phyloP scores from a whole-genome alignment of 805 yeast species.

The Scheffersomyces spartinae region DNA sequence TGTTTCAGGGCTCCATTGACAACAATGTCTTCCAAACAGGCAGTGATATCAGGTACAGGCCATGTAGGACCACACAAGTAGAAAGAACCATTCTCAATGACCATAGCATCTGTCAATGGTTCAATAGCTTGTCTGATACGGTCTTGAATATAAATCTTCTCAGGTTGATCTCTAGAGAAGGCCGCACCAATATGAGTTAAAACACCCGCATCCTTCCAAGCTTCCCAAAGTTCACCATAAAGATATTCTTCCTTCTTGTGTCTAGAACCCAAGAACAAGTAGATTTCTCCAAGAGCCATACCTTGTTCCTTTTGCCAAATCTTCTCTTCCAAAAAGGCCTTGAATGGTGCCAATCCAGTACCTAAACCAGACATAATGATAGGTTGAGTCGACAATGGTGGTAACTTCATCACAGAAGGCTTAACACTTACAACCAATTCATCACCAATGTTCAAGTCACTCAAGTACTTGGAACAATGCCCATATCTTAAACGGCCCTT shows the following conservation, averaged over 20 bases:
- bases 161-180: slow-evolving; percentile 92
- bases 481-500: slow-evolving; percentile 82
- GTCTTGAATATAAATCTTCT: slow-evolving; percentile 92
- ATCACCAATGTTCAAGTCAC: slow-evolving; percentile 67
- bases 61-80: slow-evolving; percentile 98
- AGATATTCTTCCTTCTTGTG: slow-evolving; percentile 91
- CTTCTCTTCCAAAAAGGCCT: slow-evolving; percentile 93
- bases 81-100: slow-evolving; percentile 72
- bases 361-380: slow-evolving; percentile 96
- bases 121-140: slow-evolving; percentile 68
- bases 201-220: slow-evolving; percentile 82
- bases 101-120: slow-evolving; percentile 70
- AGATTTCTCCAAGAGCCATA: slow-evolving; percentile 76
- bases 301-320: slow-evolving; percentile 90
- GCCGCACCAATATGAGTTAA: slow-evolving; percentile 96
- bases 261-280: slow-evolving; percentile 84
- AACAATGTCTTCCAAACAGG: slow-evolving; percentile 76
- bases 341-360: slow-evolving; percentile 96
- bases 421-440: slow-evolving; percentile 90
- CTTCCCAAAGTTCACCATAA: slow-evolving; percentile 97
- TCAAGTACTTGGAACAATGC: slow-evolving; percentile 84
- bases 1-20: slow-evolving; percentile 54
- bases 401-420: slow-evolving; percentile 95
- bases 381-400: slow-evolving; percentile 78
- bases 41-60: slow-evolving; percentile 97